Evolutionary conservation across 306 rosid species (phyloP).

Genomic region (Casuarina equisetifolia): DNA sequence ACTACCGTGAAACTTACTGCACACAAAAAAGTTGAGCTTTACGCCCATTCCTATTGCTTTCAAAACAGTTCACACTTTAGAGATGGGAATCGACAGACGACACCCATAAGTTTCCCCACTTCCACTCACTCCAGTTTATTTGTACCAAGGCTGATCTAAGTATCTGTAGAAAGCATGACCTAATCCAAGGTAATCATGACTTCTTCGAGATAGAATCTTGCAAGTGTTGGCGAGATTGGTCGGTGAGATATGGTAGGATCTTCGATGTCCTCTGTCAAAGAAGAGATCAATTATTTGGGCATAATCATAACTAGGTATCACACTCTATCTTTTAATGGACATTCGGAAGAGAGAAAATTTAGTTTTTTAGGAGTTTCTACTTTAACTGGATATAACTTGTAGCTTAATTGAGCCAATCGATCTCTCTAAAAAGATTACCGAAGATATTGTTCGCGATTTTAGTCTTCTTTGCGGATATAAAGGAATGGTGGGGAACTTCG

Average conservation of each 20-base stretch:
- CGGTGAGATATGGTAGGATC: conserved; percentile 46
- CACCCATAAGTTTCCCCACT: background rate
- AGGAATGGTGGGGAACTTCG: no score
- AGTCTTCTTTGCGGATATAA: no score
- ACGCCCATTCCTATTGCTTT: no score
- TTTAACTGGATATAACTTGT: background rate
- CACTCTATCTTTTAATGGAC: conserved; percentile 28
- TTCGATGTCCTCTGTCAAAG: conserved; percentile 40
- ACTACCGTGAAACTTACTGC: no score
- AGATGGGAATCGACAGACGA: background rate
- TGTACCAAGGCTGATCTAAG: conserved; percentile 33
- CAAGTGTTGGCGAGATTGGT: conserved; percentile 30
- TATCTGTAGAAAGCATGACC: conserved; percentile 35
- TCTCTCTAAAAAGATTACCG: no score
- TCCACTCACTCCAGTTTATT: background rate
- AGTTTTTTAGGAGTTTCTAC: background rate
- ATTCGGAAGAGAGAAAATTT: background rate
- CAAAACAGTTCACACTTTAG: background rate
- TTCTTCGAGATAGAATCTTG: conserved; percentile 34
- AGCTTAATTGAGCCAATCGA: no score
- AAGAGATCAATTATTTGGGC: conserved; percentile 11
- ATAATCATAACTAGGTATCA: conserved; percentile 8
- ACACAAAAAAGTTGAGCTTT: no score
- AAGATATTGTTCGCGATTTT: no score
- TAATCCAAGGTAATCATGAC: conserved; percentile 36